Base-by-base conservation (phyloP, 2,329 filamentous ascomycete species). In the Trichophyton mentagrophytes region DNA sequence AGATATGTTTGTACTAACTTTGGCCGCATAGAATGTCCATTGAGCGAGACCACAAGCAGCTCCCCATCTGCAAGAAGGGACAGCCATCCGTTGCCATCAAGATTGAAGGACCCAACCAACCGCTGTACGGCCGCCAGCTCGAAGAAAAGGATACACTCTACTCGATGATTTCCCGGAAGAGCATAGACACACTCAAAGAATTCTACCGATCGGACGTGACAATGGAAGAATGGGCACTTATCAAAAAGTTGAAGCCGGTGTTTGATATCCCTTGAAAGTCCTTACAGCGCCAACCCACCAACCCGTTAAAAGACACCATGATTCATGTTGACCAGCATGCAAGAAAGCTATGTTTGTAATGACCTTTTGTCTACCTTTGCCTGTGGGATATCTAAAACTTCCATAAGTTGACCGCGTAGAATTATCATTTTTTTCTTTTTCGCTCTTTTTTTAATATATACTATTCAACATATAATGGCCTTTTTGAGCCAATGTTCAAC, bases 31-130 rank as follows among this genome's bases (percentile, higher is more conserved):
- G 91, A n/a, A 89, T 89, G 61, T 91, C 88, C 1, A 99, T 99
- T 70, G 92, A 99, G 76, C 87, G 95, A 72, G 95, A 99, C 67
- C 93, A 99, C 82, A 99, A 99, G 79, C 85, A 93, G 65, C 86
- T 99, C 66, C 83, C 81, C 8, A 81, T 96, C 61, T 95, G 90
- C 79, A 99, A 99, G 77, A 92, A 90, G 78, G 92, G 92, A 59
- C 89, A 95, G 71, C 93, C 95, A n/a, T 95, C 90, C 1, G 95
- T 99, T 8, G 93, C 93, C 20, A 81, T 99, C 79, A 99, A 99
- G 81, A 95, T 99, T 69, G 95, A 99, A 78, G 92, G 90, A 60
- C 78, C 86, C 62, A 89, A 92, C 72, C 93, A 99, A 78, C 95
- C 93, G 15, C 84, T 87, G 62, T 99, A 99, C 72, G 93, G 93